Base-by-base conservation (phyloP, 441 rosid species). In the Erysimum cheiri region DNA sequence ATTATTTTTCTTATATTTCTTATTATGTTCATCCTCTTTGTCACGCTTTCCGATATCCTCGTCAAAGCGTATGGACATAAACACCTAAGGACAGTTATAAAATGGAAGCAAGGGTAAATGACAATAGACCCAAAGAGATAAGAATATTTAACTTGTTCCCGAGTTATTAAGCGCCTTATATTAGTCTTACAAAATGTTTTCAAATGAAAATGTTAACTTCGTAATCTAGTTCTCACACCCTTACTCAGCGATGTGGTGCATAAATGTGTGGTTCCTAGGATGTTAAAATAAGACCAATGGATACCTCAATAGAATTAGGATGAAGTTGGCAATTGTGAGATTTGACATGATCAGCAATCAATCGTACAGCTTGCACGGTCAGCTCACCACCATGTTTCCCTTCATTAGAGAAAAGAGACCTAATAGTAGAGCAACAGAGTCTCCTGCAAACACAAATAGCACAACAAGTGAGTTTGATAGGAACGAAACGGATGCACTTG, bases 311-410 rank as follows among this genome's bases (percentile, higher is more conserved):
- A 64, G 93, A 80, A 73, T 90, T 89, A 43, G 96, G 95, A 85
- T 90, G 98, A 88, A 92, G 79, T 56, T 89, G 97, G 66, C 98
- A 95, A 80, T 87, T 73, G 70, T 79, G 80, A 60, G 79, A 80
- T 82, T 92, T 95, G 59, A 92, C 96, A 64, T 78, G 87, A 71
- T 80, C 78, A 69, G 99, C 98, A 75, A 95, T 90, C 77, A 90
- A 76, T 49, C 82, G 87, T 53, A 90, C 89, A 73, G 88, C 95
- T 53, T 87, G 91, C 43, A 82, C 82, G 31, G 97, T 89, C 52
- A 86, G 91, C 82, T 83, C 93, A 83, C 96, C 93, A 4, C 93
- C 90, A 64, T 92, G 93, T 72, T 89, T 95, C 58, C 87, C 95
- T 82, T 89, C 97, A 65, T 86, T 85, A 62, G 81, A 49, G 81